Conservation (phyloP, 192 early-diverging fungal genomes). For the Haplosporangium gracile region DNA sequence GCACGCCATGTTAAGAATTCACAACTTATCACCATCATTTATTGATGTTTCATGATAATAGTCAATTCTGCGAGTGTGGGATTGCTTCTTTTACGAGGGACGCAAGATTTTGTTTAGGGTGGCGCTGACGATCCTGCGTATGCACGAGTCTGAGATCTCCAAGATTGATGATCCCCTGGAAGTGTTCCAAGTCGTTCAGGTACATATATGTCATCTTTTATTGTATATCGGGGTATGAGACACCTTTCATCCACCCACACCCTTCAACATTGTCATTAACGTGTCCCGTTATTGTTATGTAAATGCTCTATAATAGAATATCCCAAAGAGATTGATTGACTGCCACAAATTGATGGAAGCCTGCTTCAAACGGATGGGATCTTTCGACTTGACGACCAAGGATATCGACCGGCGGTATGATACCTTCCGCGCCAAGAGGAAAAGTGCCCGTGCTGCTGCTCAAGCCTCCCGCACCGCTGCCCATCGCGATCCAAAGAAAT, state of each 20-base stretch:
- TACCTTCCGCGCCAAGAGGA: conserved; percentile 41
- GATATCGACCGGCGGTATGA: conserved; percentile 51
- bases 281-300: no score
- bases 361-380: conserved; percentile 51
- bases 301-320: conserved; percentile 54
- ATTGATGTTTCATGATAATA: conserved; percentile 23
- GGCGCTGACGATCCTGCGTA: conserved; percentile 77
- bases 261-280: background rate
- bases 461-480: conserved; percentile 19
- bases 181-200: conserved; percentile 71
- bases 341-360: conserved; percentile 74
- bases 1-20: no score
- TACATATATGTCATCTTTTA: conserved; percentile 2
- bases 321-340: conserved; percentile 72
- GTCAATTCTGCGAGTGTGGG: conserved; percentile 85
- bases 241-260: background rate
- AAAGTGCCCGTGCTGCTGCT: conserved; percentile 22
- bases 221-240: background rate
- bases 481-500: conserved; percentile 7
- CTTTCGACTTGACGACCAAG: conserved; percentile 46
- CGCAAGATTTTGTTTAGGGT: conserved; percentile 83
- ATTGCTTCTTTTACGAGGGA: conserved; percentile 80
- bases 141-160: conserved; percentile 74
- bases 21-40: background rate
- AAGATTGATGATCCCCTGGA: conserved; percentile 70